phyloP scores from a whole-genome alignment of 2,329 filamentous ascomycete species.

The Polytolypa hystricis region DNA sequence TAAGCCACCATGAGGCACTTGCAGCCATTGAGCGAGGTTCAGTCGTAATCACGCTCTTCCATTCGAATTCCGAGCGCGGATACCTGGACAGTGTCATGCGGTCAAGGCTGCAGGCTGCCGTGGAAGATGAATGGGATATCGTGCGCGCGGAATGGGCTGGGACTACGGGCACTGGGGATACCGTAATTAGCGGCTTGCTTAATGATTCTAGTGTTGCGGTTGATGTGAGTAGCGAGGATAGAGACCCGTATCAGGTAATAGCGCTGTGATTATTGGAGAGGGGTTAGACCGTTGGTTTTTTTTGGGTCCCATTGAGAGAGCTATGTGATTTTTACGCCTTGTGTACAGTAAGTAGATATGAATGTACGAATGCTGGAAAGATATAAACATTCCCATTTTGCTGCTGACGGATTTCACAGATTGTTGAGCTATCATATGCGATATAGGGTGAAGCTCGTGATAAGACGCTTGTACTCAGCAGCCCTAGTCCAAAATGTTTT shows the following conservation, averaged over 20 bases:
- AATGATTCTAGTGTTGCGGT: constrained; percentile 50
- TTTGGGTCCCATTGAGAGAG: no score
- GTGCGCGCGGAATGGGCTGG: constrained; percentile 33
- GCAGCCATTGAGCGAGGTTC: constrained; percentile 74
- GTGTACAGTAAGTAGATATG: no score
- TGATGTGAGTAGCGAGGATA: constrained; percentile 65
- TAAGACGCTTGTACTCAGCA: no score
- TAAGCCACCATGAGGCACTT: constrained; percentile 86
- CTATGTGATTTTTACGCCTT: no score
- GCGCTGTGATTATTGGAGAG: no score
- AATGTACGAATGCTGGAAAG: no score
- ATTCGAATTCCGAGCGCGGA: constrained; percentile 83
- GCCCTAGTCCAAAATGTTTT: no score
- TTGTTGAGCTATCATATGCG: no score
- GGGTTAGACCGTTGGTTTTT: no score
- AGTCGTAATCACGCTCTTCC: constrained; percentile 74
- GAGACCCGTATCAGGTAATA: constrained; percentile 79
- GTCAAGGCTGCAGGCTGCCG: constrained; percentile 48
- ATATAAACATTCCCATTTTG: no score
- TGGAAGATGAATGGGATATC: constrained; percentile 47
- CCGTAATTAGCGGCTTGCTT: constrained; percentile 38
- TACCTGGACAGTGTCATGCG: constrained; percentile 66
- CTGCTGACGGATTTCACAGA: no score
- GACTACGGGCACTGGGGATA: constrained; percentile 19
- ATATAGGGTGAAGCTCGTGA: no score